Evolutionary conservation across 495 filamentous ascomycete species (phyloP).

Genomic region (Collariella sp.): DNA sequence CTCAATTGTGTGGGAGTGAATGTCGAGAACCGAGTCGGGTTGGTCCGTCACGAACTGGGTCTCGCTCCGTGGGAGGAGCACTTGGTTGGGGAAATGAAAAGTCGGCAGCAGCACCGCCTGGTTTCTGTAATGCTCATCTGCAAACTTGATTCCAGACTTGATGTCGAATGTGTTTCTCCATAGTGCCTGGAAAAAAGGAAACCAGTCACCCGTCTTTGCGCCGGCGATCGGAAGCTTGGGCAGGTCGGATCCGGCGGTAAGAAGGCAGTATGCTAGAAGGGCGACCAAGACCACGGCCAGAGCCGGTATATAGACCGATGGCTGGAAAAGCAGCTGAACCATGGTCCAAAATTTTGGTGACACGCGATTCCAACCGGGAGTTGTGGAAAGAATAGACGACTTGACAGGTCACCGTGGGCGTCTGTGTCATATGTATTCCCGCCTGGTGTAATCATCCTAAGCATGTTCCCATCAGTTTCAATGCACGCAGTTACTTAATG

Average conservation of each 20-base stretch:
- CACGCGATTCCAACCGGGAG: too few relatives aligned
- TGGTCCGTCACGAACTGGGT: conserved; percentile 38
- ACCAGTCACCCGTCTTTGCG: conserved; percentile 28
- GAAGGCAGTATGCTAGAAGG: conserved; percentile 22
- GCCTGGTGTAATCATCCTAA: too few relatives aligned
- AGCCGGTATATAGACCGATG: conserved; percentile 20
- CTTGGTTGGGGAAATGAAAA: conserved; percentile 14
- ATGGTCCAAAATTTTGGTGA: neutral
- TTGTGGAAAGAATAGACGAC: too few relatives aligned
- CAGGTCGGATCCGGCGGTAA: conserved; percentile 16
- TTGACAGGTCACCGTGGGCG: too few relatives aligned
- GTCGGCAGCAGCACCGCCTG: conserved; percentile 25
- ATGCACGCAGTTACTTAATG: too few relatives aligned
- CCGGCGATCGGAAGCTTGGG: conserved; percentile 32
- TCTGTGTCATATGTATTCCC: too few relatives aligned
- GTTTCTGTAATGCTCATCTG: conserved; percentile 21
- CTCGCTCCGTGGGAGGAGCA: conserved; percentile 35
- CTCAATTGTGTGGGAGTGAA: conserved; percentile 24
- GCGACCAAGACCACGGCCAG: conserved; percentile 19
- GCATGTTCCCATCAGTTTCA: too few relatives aligned
- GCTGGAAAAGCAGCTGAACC: conserved; percentile 16
- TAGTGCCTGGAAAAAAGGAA: conserved; percentile 26
- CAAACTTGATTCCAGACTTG: conserved; percentile 22
- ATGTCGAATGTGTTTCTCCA: conserved; percentile 29
- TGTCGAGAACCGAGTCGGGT: conserved; percentile 33